Base-by-base conservation (phyloP, 2,329 filamentous ascomycete genomes). In the Cladosporium sp. region DNA sequence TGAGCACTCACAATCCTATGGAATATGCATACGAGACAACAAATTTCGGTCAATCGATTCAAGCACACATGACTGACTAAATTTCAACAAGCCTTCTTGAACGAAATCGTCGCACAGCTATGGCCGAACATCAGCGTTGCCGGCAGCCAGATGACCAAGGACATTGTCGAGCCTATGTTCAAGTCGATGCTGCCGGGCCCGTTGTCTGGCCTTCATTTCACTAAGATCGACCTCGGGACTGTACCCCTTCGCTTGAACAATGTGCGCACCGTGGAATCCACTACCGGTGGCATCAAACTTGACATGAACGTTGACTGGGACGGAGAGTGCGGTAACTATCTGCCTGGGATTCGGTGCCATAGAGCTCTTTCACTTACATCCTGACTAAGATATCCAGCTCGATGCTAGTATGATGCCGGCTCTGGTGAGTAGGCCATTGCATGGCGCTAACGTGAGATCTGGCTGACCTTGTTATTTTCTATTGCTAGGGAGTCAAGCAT, bases 51-150 rank as follows among this genome's bases (percentile, higher is more conserved):
- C 16, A 18, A 22, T 18, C 11, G 32, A 4, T 16, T 51, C 28
- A 18, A 37, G 19, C 22, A 28, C 22, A 7, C 22, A 7, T 28
- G 22, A 28, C 16, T 31, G 34, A 41, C 22, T 18, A 18, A 13
- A 14, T 55, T 16, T 14, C 35, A 54, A 19, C n/a, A 14, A 65
- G 73, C 66, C 49, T 77, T 77, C 57, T 67, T 77, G 48, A 77
- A 77, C 58, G 74, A 77, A 54, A 71, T 77, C 32, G 66, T 77
- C 35, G 67, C 59, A 11, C 72, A 75, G 51, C 61, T 77, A 60
- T 77, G 75, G 75, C 75, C 75, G 34, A 76, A 77, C 58, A 75
- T 77, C 63, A 70, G 68, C 41, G 67, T 73, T 4, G 73, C 71
- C 16, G 72, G 68, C 38, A 64, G 67, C 59, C 65, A 66, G 43